These are phyloP conservation scores for Quercus rubra DNA, from an alignment of 306 rosid species.

Conservation along the genomic window DNA sequence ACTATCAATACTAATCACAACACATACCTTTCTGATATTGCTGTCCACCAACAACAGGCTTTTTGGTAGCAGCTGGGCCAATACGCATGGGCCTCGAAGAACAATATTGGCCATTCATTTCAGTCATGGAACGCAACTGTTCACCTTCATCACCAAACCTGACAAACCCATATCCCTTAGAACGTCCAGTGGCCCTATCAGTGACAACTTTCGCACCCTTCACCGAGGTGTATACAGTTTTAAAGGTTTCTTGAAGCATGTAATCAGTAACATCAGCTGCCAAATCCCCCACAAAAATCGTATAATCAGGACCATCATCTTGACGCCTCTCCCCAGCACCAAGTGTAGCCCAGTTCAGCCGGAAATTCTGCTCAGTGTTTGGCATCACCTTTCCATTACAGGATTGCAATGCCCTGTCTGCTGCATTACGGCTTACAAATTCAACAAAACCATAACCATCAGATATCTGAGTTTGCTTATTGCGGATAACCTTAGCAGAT, in stretches of 20 bases:
- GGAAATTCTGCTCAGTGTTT: constrained; percentile 48
- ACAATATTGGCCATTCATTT: constrained; percentile 63
- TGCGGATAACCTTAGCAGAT: constrained; percentile 57
- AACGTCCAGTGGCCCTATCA: constrained; percentile 63
- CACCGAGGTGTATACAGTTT: constrained; percentile 37
- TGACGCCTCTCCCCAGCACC: constrained; percentile 73
- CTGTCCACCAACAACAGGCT: constrained; percentile 38
- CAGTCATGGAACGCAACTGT: constrained; percentile 58
- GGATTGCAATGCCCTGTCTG: constrained; percentile 43
- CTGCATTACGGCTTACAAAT: constrained; percentile 40
- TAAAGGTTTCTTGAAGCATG: constrained; percentile 55
- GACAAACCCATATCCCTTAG: constrained; percentile 69
- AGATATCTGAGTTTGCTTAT: constrained; percentile 44
- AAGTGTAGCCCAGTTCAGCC: constrained; percentile 67
- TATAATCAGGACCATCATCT: constrained; percentile 56
- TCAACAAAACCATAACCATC: constrained; percentile 69
- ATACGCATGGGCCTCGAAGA: constrained; percentile 65
- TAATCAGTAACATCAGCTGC: constrained; percentile 70
- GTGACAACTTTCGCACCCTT: constrained; percentile 72
- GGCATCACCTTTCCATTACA: constrained; percentile 59
- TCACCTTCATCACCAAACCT: constrained; percentile 56
- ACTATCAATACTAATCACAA: neutral
- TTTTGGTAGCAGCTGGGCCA: constrained; percentile 67
- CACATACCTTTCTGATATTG: constrained; percentile 52
- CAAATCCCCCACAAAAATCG: constrained; percentile 63